Evolutionary conservation across 192 early-diverging fungal genomes (phyloP), one percentile per base, ranked within the genome.

Genomic region (Dispira simplex): DNA sequence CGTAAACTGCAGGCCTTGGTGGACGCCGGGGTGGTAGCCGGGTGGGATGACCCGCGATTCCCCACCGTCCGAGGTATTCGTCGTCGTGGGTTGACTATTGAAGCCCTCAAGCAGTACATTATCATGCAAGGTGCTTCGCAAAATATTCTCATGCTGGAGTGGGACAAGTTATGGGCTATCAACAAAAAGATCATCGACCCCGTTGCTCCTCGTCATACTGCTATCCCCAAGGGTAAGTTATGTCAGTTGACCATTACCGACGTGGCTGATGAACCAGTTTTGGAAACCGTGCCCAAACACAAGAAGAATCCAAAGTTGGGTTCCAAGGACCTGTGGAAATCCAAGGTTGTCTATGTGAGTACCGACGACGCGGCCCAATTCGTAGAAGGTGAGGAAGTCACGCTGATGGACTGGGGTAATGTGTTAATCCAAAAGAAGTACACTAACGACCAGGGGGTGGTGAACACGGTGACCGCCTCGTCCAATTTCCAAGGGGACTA

Each of bases 321-420:
- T 55, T 81, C 65, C 58, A 99, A 99, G 80, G 76, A 71, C 39
- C 93, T 92, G 0, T 80, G 81, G 25, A 95, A 82, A 62, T 85
- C 86, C 32, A 75, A 83, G 11, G 77, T 81, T 69, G 71, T 98
- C 51, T 88, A 84, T 69, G 65, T 99, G 45, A 90, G 90, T 46
- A 86, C 88, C 70, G 88, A 78, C 14, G 97, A 99, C 71, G 93
- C 91, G 25, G 83, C 85, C 58, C 73, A 77, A 32, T 75, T 96
- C 25, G 88, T 79, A 49, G 66, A 83, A 8, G 85, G 83, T 64
- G 97, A 99, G 78, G 95, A 99, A 77, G 68, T 94, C 25, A 99
- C 97, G 44, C 75, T 99, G 63, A 98, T 99, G 95, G 95, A 97
- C 79, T 99, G 97, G 97, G 97, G 97, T 47, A 99, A 99, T 73